A percentile compares a stretch with the other conserved stretches of the same genome.
These are phyloP conservation scores for Zygotorulaspora sp. DNA, from an alignment of 805 yeast genomes.

Conservation along the genomic window DNA sequence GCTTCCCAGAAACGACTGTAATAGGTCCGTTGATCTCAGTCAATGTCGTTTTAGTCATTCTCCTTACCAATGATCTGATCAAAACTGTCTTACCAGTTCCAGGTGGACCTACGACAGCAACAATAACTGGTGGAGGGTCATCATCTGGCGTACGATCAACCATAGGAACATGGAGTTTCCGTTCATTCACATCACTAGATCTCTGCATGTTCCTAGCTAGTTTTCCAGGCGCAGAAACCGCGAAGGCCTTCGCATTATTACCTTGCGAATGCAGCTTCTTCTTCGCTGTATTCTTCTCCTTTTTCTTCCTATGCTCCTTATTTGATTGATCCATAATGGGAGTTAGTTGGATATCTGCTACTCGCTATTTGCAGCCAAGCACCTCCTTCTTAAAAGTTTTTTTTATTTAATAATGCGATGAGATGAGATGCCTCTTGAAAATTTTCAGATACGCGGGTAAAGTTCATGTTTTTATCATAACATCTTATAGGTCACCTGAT, in stretches of 20 bases:
- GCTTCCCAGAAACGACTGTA: slow-evolving; percentile 92
- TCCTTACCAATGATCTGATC: slow-evolving; percentile 79
- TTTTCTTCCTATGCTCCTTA: slow-evolving; percentile 73
- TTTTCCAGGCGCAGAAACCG: slow-evolving; percentile 80
- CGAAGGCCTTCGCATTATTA: slow-evolving; percentile 76
- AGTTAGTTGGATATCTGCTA: too few species aligned
- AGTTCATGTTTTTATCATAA: too few species aligned
- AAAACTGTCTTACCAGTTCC: slow-evolving; percentile 97
- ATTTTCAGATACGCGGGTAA: too few species aligned
- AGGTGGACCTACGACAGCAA: slow-evolving; percentile 97
- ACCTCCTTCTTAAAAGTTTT: neutral
- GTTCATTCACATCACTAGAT: slow-evolving; percentile 75
- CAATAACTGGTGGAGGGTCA: slow-evolving; percentile 93
- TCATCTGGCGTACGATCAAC: slow-evolving; percentile 95
- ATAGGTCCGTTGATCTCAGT: slow-evolving; percentile 92
- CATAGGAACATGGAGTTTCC: slow-evolving; percentile 93
- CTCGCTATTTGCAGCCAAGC: too few species aligned
- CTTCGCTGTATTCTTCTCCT: slow-evolving; percentile 59
- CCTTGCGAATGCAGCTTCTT: slow-evolving; percentile 88
- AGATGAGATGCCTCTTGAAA: slow-evolving; percentile 22
- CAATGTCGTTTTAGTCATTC: slow-evolving; percentile 82
- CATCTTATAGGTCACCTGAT: too few species aligned
- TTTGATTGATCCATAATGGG: slow-evolving; percentile 56
- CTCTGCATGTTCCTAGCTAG: slow-evolving; percentile 80
- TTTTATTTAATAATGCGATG: slow-evolving; percentile 11